These are phyloP conservation scores for Nowakowskiella sp. DNA, from an alignment of 192 early-diverging fungal genomes.

Conservation along the genomic window DNA sequence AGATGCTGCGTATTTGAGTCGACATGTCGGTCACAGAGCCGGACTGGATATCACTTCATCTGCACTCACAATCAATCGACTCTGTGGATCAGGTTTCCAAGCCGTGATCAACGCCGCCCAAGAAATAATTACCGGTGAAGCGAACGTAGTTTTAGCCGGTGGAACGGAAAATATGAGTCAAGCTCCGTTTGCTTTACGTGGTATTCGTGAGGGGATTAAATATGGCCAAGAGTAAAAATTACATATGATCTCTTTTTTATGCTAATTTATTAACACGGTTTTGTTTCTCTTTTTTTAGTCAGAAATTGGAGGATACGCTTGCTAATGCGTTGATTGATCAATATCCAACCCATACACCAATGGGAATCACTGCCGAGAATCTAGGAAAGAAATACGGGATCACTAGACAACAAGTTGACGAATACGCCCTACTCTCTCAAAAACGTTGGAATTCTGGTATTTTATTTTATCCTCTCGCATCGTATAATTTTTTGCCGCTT, in stretches of 20 bases:
- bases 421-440: slow-evolving; percentile 73
- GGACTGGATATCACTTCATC: slow-evolving; percentile 77
- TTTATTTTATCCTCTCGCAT: neutral
- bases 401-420: slow-evolving; percentile 74
- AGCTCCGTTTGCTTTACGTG: slow-evolving; percentile 77
- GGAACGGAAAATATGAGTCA: slow-evolving; percentile 93
- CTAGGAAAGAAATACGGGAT: slow-evolving; percentile 78
- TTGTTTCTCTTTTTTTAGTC: slow-evolving; percentile 20
- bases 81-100: slow-evolving; percentile 96
- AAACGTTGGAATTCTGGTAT: slow-evolving; percentile 60
- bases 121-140: slow-evolving; percentile 77
- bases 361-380: slow-evolving; percentile 95
- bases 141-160: slow-evolving; percentile 78
- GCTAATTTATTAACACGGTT: neutral
- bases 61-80: slow-evolving; percentile 87
- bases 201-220: slow-evolving; percentile 74
- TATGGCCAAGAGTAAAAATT: slow-evolving; percentile 65
- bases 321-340: slow-evolving; percentile 78
- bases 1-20: slow-evolving; percentile 84
- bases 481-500: neutral
- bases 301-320: slow-evolving; percentile 84
- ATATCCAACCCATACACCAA: slow-evolving; percentile 70
- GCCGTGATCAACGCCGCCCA: slow-evolving; percentile 88
- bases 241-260: neutral
- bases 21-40: slow-evolving; percentile 87